These are phyloP conservation scores for Leccinum truebloodii DNA, from an alignment of 768 basidiomycete genomes.

Conservation along the genomic window DNA sequence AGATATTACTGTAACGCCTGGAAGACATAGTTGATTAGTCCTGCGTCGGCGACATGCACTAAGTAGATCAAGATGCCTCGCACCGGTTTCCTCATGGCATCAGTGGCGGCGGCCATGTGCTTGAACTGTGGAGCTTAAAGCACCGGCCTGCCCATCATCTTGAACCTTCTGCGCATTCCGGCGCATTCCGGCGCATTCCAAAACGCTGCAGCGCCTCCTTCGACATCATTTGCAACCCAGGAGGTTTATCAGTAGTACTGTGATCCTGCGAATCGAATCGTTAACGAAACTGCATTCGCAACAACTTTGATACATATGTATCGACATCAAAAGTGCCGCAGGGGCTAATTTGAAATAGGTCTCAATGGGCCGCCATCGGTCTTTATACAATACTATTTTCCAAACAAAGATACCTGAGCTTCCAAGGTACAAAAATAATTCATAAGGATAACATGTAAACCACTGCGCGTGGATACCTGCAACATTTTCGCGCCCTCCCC, in stretches of 20 bases:
- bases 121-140: too few relatives aligned
- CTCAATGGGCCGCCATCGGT: not conserved
- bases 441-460: not conserved
- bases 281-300: too few relatives aligned
- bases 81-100: too few relatives aligned
- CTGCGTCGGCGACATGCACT: not conserved
- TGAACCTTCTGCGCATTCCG: too few relatives aligned
- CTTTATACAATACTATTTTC: not conserved
- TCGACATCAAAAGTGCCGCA: not conserved
- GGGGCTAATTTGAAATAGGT: not conserved
- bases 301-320: not conserved
- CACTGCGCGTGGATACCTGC: not conserved
- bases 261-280: too few relatives aligned
- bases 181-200: too few relatives aligned
- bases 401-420: not conserved
- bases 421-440: not conserved
- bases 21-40: not conserved
- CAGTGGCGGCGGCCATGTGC: too few relatives aligned
- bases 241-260: too few relatives aligned
- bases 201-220: too few relatives aligned
- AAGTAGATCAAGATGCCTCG: too few relatives aligned
- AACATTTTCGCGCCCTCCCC: slow-evolving; percentile 9
- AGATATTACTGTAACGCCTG: not conserved
- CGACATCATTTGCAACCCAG: too few relatives aligned
- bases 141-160: too few relatives aligned